Base-by-base conservation (phyloP, 1,139 yeast genomes). In the Kluyveromyces sp. region DNA sequence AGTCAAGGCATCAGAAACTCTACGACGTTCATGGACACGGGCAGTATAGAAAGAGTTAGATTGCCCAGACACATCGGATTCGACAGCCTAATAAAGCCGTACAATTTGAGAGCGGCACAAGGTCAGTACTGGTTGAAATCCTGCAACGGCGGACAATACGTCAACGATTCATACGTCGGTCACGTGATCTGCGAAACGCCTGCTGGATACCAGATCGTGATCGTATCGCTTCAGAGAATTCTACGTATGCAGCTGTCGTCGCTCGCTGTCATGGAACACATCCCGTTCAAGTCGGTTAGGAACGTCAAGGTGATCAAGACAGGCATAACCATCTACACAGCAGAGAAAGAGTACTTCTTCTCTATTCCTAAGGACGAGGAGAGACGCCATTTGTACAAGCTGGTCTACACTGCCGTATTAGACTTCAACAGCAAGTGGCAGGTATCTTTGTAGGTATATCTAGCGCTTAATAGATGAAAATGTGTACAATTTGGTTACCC, bases 1-100 rank as follows among this genome's bases (percentile, higher is more conserved):
- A 82, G 95, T 66, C 97, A 89, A 61, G 97, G 97, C 19, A 89
- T 94, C 40, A 75, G 92, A 48, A 88, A 83, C 60, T 86, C 97
- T 0, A 87, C 99, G 0, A 86, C 96, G 0, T 92, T 86, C 2
- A 83, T 88, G 60, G 96, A 87, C 61, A 77, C 77, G 3, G 89
- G 82, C 40, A 83, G 83, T 0, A 74, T 89, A 41, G 86, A 81
- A 47, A 80, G 86, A 51, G 87, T 86, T 1, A 75, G 98, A 46
- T 71, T 89, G 34, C 94, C 98, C 1, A 69, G 98, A 41, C 80
- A 73, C 53, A 73, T 92, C 38, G 75, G 82, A 13, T 73, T 73
- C 42, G 65, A 61, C 40, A 79, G 83, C 7, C 72, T 87, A 3
- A 75, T 89, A 15, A 70, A 81, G 32, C 83, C 94, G 1, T 94